These are phyloP conservation scores for Teratosphaeria zuluensis DNA, from an alignment of 2,329 filamentous ascomycete species.

Conservation along the genomic window DNA sequence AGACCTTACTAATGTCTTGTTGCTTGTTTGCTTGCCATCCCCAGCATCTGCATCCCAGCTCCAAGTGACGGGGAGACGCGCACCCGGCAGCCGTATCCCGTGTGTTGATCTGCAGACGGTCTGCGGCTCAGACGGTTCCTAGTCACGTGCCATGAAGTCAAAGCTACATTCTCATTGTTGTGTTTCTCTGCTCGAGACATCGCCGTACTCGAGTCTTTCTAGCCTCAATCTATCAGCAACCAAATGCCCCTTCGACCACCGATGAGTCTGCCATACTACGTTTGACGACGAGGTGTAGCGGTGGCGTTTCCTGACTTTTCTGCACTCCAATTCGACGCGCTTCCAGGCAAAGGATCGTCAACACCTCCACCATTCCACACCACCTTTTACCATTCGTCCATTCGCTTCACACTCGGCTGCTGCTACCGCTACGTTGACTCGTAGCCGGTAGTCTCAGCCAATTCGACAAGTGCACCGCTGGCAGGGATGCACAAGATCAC, in stretches of 20 bases:
- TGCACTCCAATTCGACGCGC: not conserved
- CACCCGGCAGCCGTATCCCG: too few relatives aligned
- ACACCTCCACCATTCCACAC: not conserved
- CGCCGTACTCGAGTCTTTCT: not conserved
- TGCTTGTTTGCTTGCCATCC: not conserved
- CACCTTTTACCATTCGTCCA: not conserved
- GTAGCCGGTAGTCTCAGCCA: not conserved
- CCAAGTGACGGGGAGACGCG: too few relatives aligned
- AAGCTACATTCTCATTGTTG: not conserved
- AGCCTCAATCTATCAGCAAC: not conserved
- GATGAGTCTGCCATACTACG: not conserved
- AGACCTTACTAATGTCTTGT: too few relatives aligned
- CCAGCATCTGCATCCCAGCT: not conserved
- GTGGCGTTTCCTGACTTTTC: not conserved
- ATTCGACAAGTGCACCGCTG: not conserved
- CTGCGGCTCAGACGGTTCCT: too few relatives aligned
- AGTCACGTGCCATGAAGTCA: too few relatives aligned
- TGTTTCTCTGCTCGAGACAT: not conserved
- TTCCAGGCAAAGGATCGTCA: not conserved
- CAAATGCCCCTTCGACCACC: not conserved
- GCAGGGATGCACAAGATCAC: slow-evolving; percentile 54
- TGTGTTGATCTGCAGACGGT: too few relatives aligned
- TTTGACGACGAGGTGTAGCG: not conserved
- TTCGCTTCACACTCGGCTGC: not conserved
- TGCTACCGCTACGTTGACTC: not conserved